Conservation (phyloP, 2,329 filamentous ascomycete genomes). For the Sphaerulina populicola region DNA sequence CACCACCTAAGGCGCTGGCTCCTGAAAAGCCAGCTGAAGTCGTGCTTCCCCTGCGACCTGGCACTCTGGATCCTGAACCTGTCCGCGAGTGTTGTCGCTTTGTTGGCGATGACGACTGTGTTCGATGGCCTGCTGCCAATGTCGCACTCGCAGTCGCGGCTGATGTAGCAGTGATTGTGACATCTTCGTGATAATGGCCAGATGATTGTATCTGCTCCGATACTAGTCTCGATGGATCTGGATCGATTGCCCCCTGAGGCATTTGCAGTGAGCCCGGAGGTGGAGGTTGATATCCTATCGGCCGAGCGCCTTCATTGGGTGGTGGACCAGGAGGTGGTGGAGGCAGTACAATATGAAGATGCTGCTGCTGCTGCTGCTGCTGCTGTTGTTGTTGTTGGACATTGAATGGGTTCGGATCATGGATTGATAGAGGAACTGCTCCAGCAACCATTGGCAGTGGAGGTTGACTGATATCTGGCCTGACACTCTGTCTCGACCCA, state of each 20-base stretch:
- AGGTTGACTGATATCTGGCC: conserved; percentile 27
- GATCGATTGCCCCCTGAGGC: conserved; percentile 37
- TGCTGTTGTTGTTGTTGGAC: conserved; percentile 14
- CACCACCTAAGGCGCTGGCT: conserved; percentile 16
- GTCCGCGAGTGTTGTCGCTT: conserved; percentile 11
- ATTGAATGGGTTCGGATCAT: not conserved
- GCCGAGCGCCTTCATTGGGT: conserved; percentile 20
- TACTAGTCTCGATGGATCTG: conserved; percentile 30
- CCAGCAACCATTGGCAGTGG: conserved; percentile 31
- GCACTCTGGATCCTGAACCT: conserved; percentile 16
- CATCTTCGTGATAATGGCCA: conserved; percentile 14
- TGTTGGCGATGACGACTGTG: conserved; percentile 27
- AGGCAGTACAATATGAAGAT: conserved; percentile 19
- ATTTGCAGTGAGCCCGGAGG: conserved; percentile 29
- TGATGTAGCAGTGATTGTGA: conserved; percentile 14
- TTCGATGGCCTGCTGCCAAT: conserved; percentile 22
- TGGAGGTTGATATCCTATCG: conserved; percentile 21
- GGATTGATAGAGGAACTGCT: conserved; percentile 16
- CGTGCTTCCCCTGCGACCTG: conserved; percentile 14
- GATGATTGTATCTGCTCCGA: conserved; percentile 26
- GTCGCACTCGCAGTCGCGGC: conserved; percentile 19
- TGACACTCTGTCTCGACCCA: conserved; percentile 34
- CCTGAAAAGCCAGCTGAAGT: conserved; percentile 21
- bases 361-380: conserved; percentile 15
- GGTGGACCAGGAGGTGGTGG: conserved; percentile 32